Conservation (phyloP, 2,329 filamentous ascomycete species). For the Verticillium dahliae region DNA sequence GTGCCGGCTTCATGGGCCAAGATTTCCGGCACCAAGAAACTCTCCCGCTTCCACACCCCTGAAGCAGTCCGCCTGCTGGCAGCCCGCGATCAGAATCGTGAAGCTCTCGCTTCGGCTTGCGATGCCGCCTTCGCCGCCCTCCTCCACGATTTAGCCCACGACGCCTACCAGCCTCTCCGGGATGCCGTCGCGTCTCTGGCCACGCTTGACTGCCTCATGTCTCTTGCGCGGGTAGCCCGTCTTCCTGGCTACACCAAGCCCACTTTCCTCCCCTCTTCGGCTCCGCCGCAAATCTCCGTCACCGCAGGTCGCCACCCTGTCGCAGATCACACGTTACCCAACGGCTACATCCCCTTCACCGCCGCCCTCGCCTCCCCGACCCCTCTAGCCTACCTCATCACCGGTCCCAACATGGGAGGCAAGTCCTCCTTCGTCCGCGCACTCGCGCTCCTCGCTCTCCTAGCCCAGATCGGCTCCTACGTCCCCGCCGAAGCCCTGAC, state of each 20-base stretch:
- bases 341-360: slow-evolving; percentile 87
- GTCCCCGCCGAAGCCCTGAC: slow-evolving; percentile 72
- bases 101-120: slow-evolving; percentile 85
- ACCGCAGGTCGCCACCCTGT: slow-evolving; percentile 82
- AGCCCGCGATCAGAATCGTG: slow-evolving; percentile 91
- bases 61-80: slow-evolving; percentile 76
- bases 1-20: slow-evolving; percentile 94
- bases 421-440: slow-evolving; percentile 97
- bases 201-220: slow-evolving; percentile 82
- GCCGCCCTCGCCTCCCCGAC: slow-evolving; percentile 61
- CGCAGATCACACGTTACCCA: slow-evolving; percentile 82
- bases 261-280: slow-evolving; percentile 52
- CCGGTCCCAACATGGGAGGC: slow-evolving; percentile 97
- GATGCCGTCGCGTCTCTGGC: slow-evolving; percentile 84
- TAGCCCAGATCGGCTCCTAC: slow-evolving; percentile 91
- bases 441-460: slow-evolving; percentile 83
- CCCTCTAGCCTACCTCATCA: slow-evolving; percentile 76
- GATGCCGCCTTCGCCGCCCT: slow-evolving; percentile 73
- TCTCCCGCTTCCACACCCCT: slow-evolving; percentile 90
- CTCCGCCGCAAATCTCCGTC: slow-evolving; percentile 63
- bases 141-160: slow-evolving; percentile 66
- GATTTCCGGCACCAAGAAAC: slow-evolving; percentile 87
- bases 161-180: slow-evolving; percentile 75
- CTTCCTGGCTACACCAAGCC: slow-evolving; percentile 87
- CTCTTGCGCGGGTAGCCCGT: slow-evolving; percentile 73